phyloP scores from a whole-genome alignment of 1,284 basidiomycete genomes.

The Rugosomyces carneus region DNA sequence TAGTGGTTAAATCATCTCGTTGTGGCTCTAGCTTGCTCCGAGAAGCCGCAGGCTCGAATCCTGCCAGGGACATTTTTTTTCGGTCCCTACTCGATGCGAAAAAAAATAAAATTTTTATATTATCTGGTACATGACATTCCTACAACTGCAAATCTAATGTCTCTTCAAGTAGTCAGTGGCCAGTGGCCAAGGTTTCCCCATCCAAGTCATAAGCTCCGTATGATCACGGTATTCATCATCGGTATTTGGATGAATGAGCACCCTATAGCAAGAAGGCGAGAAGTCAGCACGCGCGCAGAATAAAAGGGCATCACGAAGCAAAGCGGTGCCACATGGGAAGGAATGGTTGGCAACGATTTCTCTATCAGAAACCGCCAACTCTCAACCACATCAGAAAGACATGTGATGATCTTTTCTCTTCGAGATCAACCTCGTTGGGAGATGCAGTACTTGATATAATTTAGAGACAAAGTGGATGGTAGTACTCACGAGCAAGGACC shows the following conservation, averaged over 20 bases:
- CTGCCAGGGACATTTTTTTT: conserved; percentile 22
- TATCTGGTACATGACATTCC: too few species aligned
- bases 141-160: neutral
- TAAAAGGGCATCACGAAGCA: neutral
- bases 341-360: neutral
- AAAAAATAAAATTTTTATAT: too few species aligned
- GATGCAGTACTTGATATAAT: too few species aligned
- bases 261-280: conserved; percentile 31
- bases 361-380: neutral
- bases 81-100: too few species aligned
- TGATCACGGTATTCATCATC: conserved; percentile 54
- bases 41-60: conserved; percentile 26
- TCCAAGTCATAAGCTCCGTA: conserved; percentile 62
- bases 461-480: neutral
- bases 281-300: neutral
- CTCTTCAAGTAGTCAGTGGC: conserved; percentile 34
- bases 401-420: conserved; percentile 2
- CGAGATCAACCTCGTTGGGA: neutral
- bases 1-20: conserved; percentile 28
- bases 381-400: neutral
- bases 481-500: conserved; percentile 55
- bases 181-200: conserved; percentile 58
- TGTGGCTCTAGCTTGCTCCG: conserved; percentile 21
- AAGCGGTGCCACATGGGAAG: neutral
- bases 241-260: conserved; percentile 73